phyloP scores from a whole-genome alignment of 2,329 filamentous ascomycete species.

The Blumeria hordei region DNA sequence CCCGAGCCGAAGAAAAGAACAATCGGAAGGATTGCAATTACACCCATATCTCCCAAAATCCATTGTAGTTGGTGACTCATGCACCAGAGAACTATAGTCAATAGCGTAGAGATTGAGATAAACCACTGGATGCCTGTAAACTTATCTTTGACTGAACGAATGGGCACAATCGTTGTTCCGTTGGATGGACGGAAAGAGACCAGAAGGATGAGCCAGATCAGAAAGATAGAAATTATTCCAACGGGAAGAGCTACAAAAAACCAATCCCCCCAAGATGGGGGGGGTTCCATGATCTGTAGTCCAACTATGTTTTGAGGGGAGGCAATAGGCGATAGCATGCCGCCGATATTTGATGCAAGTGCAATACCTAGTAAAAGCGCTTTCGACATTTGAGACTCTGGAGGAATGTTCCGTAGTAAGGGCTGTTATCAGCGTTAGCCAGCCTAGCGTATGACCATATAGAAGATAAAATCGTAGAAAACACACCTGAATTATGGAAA shows the following conservation, averaged over 20 bases:
- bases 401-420: conserved; percentile 75
- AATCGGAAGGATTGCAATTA: conserved; percentile 88
- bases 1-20: conserved; percentile 92
- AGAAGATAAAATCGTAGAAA: background rate
- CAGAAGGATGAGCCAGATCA: conserved; percentile 77
- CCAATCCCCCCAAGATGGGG: conserved; percentile 85
- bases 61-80: conserved; percentile 68
- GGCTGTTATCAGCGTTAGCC: conserved; percentile 26
- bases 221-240: conserved; percentile 62
- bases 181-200: conserved; percentile 64
- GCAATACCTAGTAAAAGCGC: conserved; percentile 89
- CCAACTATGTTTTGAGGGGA: conserved; percentile 96
- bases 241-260: conserved; percentile 92
- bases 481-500: conserved; percentile 77
- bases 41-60: conserved; percentile 91
- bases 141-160: conserved; percentile 67
- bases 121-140: conserved; percentile 87
- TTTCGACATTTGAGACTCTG: conserved; percentile 82
- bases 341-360: conserved; percentile 82
- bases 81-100: conserved; percentile 82
- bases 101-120: conserved; percentile 58
- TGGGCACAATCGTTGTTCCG: conserved; percentile 74
- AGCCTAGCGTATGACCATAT: background rate
- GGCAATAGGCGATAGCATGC: conserved; percentile 88
- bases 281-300: conserved; percentile 79